Base-by-base conservation (phyloP, 352 stramenopile species). In the Bremia lactucae region DNA sequence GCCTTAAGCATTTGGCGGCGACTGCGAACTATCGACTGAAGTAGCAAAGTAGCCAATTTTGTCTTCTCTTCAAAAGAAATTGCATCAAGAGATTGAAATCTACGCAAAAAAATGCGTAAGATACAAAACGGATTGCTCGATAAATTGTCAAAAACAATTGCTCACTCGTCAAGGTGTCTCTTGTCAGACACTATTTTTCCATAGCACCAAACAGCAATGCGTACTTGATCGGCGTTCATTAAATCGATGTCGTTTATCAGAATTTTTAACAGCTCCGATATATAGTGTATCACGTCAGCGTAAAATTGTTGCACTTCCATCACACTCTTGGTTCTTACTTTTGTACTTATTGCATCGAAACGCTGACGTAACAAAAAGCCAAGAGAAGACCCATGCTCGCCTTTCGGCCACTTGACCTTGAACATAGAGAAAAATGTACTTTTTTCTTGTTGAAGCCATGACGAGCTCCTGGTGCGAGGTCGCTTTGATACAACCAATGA, bases 1-100 rank as follows among this genome's bases (percentile, higher is more conserved):
- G 66, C 53, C 42, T 87, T 87, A 15, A 80, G 68, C 73, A 87
- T 87, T 55, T 87, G 73, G 7, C 73, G 68, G 13, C 71, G 68
- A 41, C 73, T 87, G 21, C 73, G 73, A 34, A 83, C 64, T 41
- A 87, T 87, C 14, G 66, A 79, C 45, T 83, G 73, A 13, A 71
- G 56, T 18, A 87, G 48, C 36, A 69, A 36, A 40, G 69, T 59
- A 3, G 68, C 56, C 15, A 87, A 36, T 6, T 49, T 54, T 25
- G 46, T 59, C 36, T 72, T 73, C 15, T 56, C 44, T 13, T 41
- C 19, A 9, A 44, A 36, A 4, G 56, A 29, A 2, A 60, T 42
- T 3, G 51, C 61, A 22, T 59, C 60, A n/a, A 77, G 39, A 0
- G 47, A 34, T 41, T 69, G 28, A 29, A 80, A 67, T 18, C 65